These are phyloP conservation scores for Collybia sordida DNA, from an alignment of 768 basidiomycete species.

Conservation along the genomic window DNA sequence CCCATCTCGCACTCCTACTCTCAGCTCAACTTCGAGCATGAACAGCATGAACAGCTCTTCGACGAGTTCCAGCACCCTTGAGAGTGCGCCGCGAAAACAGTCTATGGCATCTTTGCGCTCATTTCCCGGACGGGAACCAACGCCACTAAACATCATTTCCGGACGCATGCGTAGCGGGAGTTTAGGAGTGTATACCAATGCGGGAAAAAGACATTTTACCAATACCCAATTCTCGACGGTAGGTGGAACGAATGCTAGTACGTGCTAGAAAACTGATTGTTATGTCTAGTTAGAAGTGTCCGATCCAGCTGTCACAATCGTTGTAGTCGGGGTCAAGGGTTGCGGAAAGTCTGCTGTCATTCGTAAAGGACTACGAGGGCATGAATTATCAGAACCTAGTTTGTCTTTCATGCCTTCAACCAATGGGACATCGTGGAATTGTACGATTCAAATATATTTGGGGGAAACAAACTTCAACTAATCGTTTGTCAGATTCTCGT, in stretches of 20 bases:
- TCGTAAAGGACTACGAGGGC: constrained; percentile 68
- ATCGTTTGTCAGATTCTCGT: constrained; percentile 26
- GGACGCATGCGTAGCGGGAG: constrained; percentile 64
- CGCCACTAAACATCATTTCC: constrained; percentile 19
- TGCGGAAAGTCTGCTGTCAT: constrained; percentile 90
- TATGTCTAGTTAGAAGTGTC: constrained; percentile 2
- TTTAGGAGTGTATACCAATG: constrained; percentile 43
- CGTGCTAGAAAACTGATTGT: neutral
- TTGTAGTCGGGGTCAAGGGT: constrained; percentile 73
- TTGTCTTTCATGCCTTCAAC: constrained; percentile 28
- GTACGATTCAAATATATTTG: constrained; percentile 25
- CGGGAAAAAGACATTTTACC: constrained; percentile 31
- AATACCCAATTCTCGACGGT: constrained; percentile 33
- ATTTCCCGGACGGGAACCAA: constrained; percentile 24
- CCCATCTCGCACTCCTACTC: constrained; percentile 50
- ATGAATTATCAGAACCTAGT: constrained; percentile 47
- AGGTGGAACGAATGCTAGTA: constrained; percentile 10
- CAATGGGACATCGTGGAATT: constrained; percentile 34
- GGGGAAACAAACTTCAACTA: neutral
- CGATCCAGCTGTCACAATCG: constrained; percentile 53
- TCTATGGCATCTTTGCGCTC: constrained; percentile 38
- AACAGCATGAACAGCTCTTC: constrained; percentile 37
- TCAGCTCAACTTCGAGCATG: constrained; percentile 36
- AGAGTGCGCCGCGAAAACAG: constrained; percentile 37
- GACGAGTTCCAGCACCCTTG: constrained; percentile 32